These are phyloP conservation scores for Pseudocercospora crystallina DNA, from an alignment of 2,329 filamentous ascomycete genomes.

Conservation along the genomic window DNA sequence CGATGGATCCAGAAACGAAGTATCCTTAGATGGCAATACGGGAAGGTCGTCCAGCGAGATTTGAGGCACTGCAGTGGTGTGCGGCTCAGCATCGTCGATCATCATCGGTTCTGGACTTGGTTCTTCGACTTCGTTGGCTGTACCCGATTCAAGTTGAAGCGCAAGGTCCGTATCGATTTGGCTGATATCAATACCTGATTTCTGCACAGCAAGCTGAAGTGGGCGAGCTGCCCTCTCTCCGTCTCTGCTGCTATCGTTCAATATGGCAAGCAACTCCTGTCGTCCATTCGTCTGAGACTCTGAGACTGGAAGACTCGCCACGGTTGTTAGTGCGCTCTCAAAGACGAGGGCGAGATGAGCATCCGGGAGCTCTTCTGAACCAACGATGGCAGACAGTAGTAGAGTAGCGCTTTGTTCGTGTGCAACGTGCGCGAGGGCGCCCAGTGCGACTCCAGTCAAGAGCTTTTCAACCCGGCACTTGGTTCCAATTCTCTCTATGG, in stretches of 20 bases:
- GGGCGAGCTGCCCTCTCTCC: conserved; percentile 4
- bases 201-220: conserved; percentile 11
- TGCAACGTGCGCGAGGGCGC: conserved; percentile 55
- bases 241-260: conserved; percentile 5
- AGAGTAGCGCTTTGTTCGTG: conserved; percentile 3
- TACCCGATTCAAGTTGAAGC: conserved; percentile 12
- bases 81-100: conserved; percentile 4
- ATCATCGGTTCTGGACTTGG: conserved; percentile 9
- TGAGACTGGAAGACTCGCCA: conserved; percentile 1
- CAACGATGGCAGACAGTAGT: conserved; percentile 11
- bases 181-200: conserved; percentile 6
- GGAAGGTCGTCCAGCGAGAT: conserved; percentile 15
- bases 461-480: conserved; percentile 70
- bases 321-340: conserved; percentile 9
- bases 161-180: conserved; percentile 17
- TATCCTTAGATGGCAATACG: conserved; percentile 14
- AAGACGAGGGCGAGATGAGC: conserved; percentile 12
- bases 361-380: conserved; percentile 6
- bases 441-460: conserved; percentile 68
- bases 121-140: conserved; percentile 5
- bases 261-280: conserved; percentile 5
- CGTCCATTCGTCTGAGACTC: conserved; percentile 3
- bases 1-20: conserved; percentile 19
- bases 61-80: not conserved
- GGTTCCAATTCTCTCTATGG: conserved; percentile 61